phyloP scores from a whole-genome alignment of 164 flowering plant species.

The Saururus chinensis region DNA sequence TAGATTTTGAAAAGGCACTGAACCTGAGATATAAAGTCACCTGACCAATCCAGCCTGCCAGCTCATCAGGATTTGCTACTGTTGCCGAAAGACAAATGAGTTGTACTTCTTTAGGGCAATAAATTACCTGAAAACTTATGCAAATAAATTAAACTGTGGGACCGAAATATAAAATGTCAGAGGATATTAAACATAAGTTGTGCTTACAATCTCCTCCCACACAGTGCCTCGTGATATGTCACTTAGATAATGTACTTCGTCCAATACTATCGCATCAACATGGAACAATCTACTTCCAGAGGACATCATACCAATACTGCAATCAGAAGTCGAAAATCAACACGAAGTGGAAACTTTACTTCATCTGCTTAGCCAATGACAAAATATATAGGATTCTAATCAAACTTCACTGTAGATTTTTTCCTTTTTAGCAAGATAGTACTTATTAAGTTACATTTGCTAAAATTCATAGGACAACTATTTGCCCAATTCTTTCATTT shows the following conservation, averaged over 20 bases:
- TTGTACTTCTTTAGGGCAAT: slow-evolving; percentile 94
- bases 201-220: slow-evolving; percentile 94
- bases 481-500: too few species aligned
- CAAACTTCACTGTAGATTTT: too few species aligned
- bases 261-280: slow-evolving; percentile 90
- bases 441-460: too few species aligned
- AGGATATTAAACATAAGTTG: background rate
- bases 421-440: too few species aligned
- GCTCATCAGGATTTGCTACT: slow-evolving; percentile 92
- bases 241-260: slow-evolving; percentile 95
- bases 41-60: slow-evolving; percentile 96
- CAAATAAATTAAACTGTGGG: background rate
- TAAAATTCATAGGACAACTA: too few species aligned
- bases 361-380: too few species aligned
- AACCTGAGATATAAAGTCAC: slow-evolving; percentile 16
- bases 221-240: slow-evolving; percentile 96
- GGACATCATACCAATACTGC: slow-evolving; percentile 76
- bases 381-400: too few species aligned
- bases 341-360: background rate
- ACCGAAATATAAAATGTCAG: background rate
- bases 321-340: slow-evolving; percentile 13
- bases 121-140: slow-evolving; percentile 55
- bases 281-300: slow-evolving; percentile 63
- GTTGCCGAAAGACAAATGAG: slow-evolving; percentile 93
- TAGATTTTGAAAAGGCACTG: too few species aligned